Base-by-base conservation (phyloP, 1,139 yeast species). In the Pichia sp. region DNA sequence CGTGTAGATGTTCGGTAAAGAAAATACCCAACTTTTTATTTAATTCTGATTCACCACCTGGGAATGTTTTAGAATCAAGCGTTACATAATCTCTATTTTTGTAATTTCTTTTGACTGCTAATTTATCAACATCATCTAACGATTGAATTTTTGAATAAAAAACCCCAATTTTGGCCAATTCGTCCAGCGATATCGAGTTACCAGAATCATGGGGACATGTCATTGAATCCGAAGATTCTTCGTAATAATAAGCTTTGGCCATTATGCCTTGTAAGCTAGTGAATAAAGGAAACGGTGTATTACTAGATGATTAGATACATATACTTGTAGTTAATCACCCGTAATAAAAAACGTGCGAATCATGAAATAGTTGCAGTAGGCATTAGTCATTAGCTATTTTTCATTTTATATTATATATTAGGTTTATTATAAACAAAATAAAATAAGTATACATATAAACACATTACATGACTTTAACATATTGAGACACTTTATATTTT, bases 1-100 rank as follows among this genome's bases (percentile, higher is more conserved):
- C 98, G 67, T 93, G 99, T 59, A 88, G 75, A 69, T 93, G 99
- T 67, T 93, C 98, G 48, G 80, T 75, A 71, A 85, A 89, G 69
- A 91, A 91, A 51, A 70, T 77, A 56, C 77, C 73, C 70, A 91
- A 77, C 68, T 89, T 88, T 54, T 73, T 73, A 58, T 81, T 76
- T 63, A 86, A 80, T 0, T 80, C 83, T 4, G 66, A 70, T 42
- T 78, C 75, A 50, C 83, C 83, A 46, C 85, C 82, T 9, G 84
- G 83, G 64, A 90, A 81, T 0, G 84, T 74, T 10, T 71, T 79
- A 45, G 81, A 77, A 36, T 81, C 78, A 52, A 93, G 76, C 47
- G 72, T 72, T 33, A 93, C 80, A 49, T 73, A 75, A 68, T 93
- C 99, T 56, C 96, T 72, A 69, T 90, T 90, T 67, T 81, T 85